Percentiles rank a stretch among this genome's conserved stretches.
These are phyloP conservation scores for Neurospora sp. DNA, from an alignment of 495 filamentous ascomycete genomes.

Conservation along the genomic window DNA sequence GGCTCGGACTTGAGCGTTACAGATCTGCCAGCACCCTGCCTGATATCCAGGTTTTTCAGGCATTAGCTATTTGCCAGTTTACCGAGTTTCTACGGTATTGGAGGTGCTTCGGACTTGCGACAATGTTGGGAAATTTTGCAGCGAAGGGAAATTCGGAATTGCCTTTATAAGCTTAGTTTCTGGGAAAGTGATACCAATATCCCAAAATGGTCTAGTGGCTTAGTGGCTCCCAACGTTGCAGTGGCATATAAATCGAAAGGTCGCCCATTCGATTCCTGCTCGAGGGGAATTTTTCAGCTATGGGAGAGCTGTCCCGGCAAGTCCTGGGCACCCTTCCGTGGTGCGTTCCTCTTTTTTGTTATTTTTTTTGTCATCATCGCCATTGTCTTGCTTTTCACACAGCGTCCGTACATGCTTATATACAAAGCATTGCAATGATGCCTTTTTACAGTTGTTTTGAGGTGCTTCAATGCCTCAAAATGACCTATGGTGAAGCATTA, in stretches of 20 bases:
- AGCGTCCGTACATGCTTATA: not conserved
- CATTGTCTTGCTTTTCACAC: not conserved
- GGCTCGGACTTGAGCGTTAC: no score
- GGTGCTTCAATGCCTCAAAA: not conserved
- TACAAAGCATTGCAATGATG: not conserved
- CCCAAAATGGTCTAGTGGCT: not conserved
- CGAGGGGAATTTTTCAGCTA: not conserved
- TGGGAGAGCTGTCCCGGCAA: not conserved
- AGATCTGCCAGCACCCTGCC: no score
- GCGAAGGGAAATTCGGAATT: not conserved
- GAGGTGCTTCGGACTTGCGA: not conserved
- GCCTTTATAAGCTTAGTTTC: not conserved
- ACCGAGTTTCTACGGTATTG: no score
- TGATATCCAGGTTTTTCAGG: no score
- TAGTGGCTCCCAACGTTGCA: not conserved
- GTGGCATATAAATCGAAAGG: not conserved
- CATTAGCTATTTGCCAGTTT: no score
- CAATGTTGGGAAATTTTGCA: not conserved
- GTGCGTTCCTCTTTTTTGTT: no score
- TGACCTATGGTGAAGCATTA: not conserved
- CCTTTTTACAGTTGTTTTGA: not conserved
- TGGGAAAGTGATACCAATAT: not conserved
- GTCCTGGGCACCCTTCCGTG: no score
- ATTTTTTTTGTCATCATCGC: not conserved
- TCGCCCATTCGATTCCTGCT: not conserved